These are phyloP conservation scores for Coemansia sp. DNA, from an alignment of 192 early-diverging fungal species.

Conservation along the genomic window DNA sequence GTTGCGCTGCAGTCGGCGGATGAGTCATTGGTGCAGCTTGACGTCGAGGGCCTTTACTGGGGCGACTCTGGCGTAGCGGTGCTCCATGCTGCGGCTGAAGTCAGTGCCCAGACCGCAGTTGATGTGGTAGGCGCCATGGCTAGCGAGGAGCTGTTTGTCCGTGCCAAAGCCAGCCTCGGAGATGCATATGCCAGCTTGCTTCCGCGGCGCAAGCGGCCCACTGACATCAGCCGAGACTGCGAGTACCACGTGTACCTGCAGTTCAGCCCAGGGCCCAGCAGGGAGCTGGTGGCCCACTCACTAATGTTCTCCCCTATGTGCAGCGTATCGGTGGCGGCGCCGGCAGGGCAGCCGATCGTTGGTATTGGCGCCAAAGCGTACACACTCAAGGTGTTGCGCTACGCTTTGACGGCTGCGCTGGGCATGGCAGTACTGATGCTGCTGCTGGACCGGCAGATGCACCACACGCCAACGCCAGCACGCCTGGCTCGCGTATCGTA, in stretches of 20 bases:
- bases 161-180: constrained; percentile 14
- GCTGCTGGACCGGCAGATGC: constrained; percentile 62
- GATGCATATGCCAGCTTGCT: constrained; percentile 13
- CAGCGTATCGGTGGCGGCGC: constrained; percentile 9
- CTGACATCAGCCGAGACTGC: constrained; percentile 22
- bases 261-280: neutral
- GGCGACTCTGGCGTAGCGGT: constrained; percentile 17
- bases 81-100: constrained; percentile 15
- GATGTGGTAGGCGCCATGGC: constrained; percentile 28
- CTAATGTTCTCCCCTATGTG: constrained; percentile 25
- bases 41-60: constrained; percentile 33
- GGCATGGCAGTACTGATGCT: constrained; percentile 13
- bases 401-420: constrained; percentile 17
- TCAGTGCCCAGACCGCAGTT: constrained; percentile 15
- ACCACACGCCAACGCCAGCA: constrained; percentile 64
- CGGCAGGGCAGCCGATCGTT: neutral
- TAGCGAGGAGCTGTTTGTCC: constrained; percentile 11
- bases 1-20: constrained; percentile 1
- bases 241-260: constrained; percentile 36
- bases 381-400: constrained; percentile 12
- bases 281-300: constrained; percentile 8
- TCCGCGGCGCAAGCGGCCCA: constrained; percentile 11
- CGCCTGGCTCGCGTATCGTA: constrained; percentile 66
- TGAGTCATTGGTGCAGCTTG: constrained; percentile 1
- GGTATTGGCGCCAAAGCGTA: constrained; percentile 14